These are phyloP conservation scores for Nothophoma quercina DNA, from an alignment of 2,329 filamentous ascomycete genomes.

Conservation along the genomic window DNA sequence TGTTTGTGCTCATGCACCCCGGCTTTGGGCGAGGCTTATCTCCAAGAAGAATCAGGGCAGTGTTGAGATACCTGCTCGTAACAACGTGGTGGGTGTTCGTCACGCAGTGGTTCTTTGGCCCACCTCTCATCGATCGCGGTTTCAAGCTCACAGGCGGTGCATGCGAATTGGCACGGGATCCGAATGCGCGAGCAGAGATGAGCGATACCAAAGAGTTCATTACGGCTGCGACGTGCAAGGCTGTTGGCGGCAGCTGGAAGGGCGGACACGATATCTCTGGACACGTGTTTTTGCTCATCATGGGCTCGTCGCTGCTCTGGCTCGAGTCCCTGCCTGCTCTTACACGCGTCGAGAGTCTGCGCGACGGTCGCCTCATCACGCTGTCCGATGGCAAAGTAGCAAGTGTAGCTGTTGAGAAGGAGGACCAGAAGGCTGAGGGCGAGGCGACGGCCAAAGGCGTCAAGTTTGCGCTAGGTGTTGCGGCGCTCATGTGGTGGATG, in stretches of 20 bases:
- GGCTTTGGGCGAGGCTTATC: conserved; percentile 55
- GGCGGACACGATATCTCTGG: conserved; percentile 98
- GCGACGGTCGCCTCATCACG: conserved; percentile 71
- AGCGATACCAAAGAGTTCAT: conserved; percentile 61
- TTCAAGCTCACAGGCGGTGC: conserved; percentile 88
- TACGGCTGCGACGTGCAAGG: conserved; percentile 82
- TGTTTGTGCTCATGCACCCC: conserved; percentile 75
- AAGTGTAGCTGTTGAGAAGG: conserved; percentile 53
- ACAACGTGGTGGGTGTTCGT: conserved; percentile 84
- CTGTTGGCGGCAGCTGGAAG: conserved; percentile 81
- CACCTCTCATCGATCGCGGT: conserved; percentile 85
- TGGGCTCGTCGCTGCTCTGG: conserved; percentile 81
- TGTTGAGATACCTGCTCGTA: conserved; percentile 72
- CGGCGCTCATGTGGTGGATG: conserved; percentile 88
- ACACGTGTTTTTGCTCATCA: conserved; percentile 89
- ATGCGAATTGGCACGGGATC: conserved; percentile 69
- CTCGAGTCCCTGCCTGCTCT: conserved; percentile 77
- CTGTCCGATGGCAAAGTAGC: conserved; percentile 70
- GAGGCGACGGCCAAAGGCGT: conserved; percentile 58
- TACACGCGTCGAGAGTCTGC: conserved; percentile 54
- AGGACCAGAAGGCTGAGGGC: conserved; percentile 50
- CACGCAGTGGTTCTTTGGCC: conserved; percentile 97
- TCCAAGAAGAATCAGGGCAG: conserved; percentile 63
- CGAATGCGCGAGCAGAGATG: conserved; percentile 57
- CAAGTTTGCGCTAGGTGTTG: conserved; percentile 64